Evolutionary conservation across 2,329 filamentous ascomycete species (phyloP).

Genomic region (Ophiostoma pallidulum): DNA sequence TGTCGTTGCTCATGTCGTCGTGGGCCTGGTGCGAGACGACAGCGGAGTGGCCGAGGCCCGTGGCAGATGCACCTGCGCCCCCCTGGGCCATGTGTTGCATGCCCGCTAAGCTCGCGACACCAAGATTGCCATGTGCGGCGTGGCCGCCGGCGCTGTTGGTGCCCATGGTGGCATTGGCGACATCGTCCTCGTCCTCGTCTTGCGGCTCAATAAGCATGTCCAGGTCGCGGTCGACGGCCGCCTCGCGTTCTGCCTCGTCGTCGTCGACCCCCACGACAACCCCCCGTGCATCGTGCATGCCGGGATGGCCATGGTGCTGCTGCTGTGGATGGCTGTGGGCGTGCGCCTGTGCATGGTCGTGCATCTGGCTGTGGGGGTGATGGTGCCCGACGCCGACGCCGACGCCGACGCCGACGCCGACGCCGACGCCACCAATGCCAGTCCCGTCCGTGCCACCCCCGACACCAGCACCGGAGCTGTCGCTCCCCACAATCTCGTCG

Average conservation of each 20-base stretch:
- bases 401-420: background rate
- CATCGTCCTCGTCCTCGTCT: constrained; percentile 33
- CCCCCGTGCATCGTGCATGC: constrained; percentile 7
- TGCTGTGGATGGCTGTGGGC: constrained; percentile 1
- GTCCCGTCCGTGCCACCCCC: background rate
- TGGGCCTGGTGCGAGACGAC: constrained; percentile 2
- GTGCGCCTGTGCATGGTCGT: background rate
- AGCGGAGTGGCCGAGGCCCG: too few relatives aligned
- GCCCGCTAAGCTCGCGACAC: background rate
- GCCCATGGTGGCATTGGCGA: background rate
- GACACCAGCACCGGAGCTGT: background rate
- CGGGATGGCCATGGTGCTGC: constrained; percentile 7
- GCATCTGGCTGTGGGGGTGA: constrained; percentile 7
- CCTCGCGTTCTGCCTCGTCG: constrained; percentile 29
- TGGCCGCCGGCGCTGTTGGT: background rate
- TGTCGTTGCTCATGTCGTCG: constrained; percentile 2
- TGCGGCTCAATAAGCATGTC: constrained; percentile 43
- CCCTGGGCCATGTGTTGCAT: background rate
- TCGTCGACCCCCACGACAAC: constrained; percentile 18
- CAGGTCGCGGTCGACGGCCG: constrained; percentile 37
- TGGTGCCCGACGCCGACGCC: too few relatives aligned
- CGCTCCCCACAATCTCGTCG: constrained; percentile 13
- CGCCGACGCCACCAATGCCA: background rate
- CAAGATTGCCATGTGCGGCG: background rate
- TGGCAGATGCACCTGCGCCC: background rate